Percentiles rank a stretch among this genome's conserved stretches.
Evolutionary conservation across 306 rosid species (phyloP).

Genomic region (Spatholobus suberectus): DNA sequence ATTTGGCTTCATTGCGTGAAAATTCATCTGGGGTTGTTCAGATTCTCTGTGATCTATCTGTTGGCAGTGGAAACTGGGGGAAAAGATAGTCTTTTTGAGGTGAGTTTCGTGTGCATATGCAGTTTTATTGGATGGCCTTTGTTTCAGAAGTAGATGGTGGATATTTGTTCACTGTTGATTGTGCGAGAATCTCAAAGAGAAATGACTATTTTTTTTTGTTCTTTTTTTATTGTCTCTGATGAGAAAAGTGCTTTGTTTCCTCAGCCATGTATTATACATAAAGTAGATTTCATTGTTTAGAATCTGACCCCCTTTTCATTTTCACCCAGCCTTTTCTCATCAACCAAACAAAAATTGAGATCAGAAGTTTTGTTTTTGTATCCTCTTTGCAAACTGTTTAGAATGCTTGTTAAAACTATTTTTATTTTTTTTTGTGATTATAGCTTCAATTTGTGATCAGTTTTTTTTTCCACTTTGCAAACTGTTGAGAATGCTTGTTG

Average conservation of each 20-base stretch:
- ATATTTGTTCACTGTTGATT: background rate
- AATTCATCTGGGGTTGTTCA: conserved; percentile 40
- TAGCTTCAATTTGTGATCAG: background rate
- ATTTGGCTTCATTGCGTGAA: conserved; percentile 41
- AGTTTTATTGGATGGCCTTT: background rate
- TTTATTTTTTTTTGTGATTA: background rate
- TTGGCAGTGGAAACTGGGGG: conserved; percentile 25
- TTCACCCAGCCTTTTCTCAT: background rate
- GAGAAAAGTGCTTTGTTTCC: conserved; percentile 32
- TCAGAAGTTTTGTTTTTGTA: background rate
- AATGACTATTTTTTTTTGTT: background rate
- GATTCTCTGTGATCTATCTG: conserved; percentile 35
- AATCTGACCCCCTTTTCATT: background rate
- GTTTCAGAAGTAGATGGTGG: background rate
- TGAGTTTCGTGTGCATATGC: conserved; percentile 25
- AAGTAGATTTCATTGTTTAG: conserved; percentile 11
- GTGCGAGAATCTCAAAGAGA: conserved; percentile 21
- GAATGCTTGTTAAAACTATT: background rate
- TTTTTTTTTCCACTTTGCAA: background rate
- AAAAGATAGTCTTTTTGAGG: conserved; percentile 46
- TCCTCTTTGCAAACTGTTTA: background rate
- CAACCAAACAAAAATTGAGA: background rate
- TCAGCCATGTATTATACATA: background rate
- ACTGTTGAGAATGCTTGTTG: conserved; percentile 32
- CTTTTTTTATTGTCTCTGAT: background rate